Evolutionary conservation across 2,329 filamentous ascomycete genomes (phyloP).

Genomic region (Apiospora arundinis): DNA sequence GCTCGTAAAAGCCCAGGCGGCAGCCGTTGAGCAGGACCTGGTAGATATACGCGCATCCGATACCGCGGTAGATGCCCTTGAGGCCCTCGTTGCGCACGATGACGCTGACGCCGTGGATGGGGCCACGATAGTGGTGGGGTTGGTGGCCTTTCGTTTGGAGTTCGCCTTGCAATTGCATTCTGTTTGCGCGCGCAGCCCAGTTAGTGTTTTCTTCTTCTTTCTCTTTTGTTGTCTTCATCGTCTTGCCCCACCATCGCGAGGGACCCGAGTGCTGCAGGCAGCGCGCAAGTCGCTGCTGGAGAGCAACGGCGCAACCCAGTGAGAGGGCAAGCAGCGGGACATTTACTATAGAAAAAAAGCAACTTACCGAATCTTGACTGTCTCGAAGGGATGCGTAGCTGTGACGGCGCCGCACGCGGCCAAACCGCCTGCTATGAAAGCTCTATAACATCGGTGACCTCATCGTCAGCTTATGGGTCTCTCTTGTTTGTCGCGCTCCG

Average conservation of each 20-base stretch:
- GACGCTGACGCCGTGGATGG: conserved; percentile 87
- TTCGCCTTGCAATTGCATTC: conserved; percentile 95
- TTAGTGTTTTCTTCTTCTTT: conserved; percentile 16
- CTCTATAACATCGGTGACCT: conserved; percentile 51
- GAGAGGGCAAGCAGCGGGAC: background rate
- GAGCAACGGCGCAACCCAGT: background rate
- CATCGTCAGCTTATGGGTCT: conserved; percentile 10
- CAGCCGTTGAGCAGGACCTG: conserved; percentile 97
- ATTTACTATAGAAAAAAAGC: background rate
- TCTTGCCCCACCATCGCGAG: conserved; percentile 22
- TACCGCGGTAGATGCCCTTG: conserved; percentile 82
- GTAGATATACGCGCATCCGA: conserved; percentile 94
- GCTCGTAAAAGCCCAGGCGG: conserved; percentile 96
- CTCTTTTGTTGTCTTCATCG: background rate
- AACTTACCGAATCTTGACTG: conserved; percentile 91
- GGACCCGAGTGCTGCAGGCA: background rate
- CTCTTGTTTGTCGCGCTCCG: background rate
- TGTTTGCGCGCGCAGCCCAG: conserved; percentile 40
- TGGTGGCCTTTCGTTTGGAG: conserved; percentile 86
- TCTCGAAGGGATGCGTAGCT: conserved; percentile 97
- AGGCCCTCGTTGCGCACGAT: conserved; percentile 91
- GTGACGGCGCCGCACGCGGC: conserved; percentile 97
- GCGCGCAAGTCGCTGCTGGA: background rate
- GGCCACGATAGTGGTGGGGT: conserved; percentile 87
- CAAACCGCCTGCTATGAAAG: conserved; percentile 94